Percentiles rank a stretch among this genome's conserved stretches.
phyloP scores from a whole-genome alignment of 2,329 filamentous ascomycete genomes.

The Stachybotrys chartarum region DNA sequence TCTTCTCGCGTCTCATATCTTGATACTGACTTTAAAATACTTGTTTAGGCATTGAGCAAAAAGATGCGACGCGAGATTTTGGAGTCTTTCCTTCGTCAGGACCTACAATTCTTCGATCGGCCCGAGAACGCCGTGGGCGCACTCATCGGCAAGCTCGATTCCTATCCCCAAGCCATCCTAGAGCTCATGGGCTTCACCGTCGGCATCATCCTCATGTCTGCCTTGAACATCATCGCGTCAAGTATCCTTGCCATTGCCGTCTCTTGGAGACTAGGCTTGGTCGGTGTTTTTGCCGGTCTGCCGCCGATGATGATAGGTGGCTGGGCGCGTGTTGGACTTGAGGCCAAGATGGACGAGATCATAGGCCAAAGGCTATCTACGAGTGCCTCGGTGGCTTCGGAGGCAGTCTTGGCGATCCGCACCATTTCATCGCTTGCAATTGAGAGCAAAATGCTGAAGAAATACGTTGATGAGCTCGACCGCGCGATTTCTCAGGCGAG shows the following conservation, averaged over 20 bases:
- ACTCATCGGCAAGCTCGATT: too few relatives aligned
- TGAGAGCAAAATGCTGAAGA: conserved; percentile 24
- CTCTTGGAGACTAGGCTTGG: conserved; percentile 38
- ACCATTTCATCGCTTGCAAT: conserved; percentile 35
- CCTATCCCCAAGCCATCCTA: too few relatives aligned
- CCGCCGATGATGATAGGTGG: conserved; percentile 29
- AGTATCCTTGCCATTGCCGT: conserved; percentile 30
- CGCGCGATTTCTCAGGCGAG: conserved; percentile 12
- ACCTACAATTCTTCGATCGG: conserved; percentile 33
- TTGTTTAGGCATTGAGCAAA: not conserved
- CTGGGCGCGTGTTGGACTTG: conserved; percentile 30
- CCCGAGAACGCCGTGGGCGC: conserved; percentile 24
- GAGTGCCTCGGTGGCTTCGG: conserved; percentile 35
- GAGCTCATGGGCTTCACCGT: conserved; percentile 38
- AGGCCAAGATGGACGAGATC: conserved; percentile 28
- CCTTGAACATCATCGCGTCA: conserved; percentile 30
- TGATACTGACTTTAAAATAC: not conserved
- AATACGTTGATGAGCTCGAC: conserved; percentile 18
- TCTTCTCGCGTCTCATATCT: not conserved
- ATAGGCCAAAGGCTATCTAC: conserved; percentile 25
- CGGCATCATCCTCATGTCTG: conserved; percentile 30
- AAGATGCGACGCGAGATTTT: conserved; percentile 15
- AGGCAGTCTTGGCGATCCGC: conserved; percentile 30
- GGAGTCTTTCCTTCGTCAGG: conserved; percentile 22
- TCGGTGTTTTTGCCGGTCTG: conserved; percentile 31